Conservation (phyloP, 768 basidiomycete genomes). For the Mycena polygramma region DNA sequence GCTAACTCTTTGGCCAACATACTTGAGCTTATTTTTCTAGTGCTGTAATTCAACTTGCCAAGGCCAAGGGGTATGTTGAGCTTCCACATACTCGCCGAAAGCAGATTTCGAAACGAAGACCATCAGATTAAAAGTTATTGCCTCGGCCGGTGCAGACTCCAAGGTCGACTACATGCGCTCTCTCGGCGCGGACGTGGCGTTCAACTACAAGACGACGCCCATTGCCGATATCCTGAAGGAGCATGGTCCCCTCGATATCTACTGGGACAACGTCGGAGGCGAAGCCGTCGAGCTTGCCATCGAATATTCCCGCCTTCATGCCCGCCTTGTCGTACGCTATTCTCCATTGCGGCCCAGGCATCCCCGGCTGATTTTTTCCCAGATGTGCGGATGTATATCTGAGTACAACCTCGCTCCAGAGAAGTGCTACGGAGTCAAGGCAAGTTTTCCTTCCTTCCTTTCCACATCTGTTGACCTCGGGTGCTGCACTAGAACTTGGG, state of each 20-base stretch:
- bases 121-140: conserved; percentile 65
- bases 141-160: conserved; percentile 70
- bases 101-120: not conserved
- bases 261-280: conserved; percentile 63
- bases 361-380: conserved; percentile 29
- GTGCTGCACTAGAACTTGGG: conserved; percentile 38
- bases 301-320: conserved; percentile 52
- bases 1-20: not conserved
- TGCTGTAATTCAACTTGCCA: conserved; percentile 54
- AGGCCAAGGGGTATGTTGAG: conserved; percentile 46
- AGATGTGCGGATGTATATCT: conserved; percentile 39
- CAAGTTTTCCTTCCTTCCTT: not conserved
- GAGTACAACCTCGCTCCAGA: conserved; percentile 36
- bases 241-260: conserved; percentile 61
- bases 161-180: conserved; percentile 68
- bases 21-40: conserved; percentile 30
- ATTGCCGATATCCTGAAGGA: conserved; percentile 59
- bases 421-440: conserved; percentile 38
- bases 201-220: conserved; percentile 72
- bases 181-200: conserved; percentile 69
- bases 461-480: too few relatives aligned
- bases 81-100: not conserved
- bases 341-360: not conserved
- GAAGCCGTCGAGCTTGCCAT: conserved; percentile 52
- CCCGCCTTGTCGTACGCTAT: conserved; percentile 56